Percentiles rank a stretch among this genome's conserved stretches.
Evolutionary conservation across 139 green algal species (phyloP).

Genomic region (Closterium sp.): DNA sequence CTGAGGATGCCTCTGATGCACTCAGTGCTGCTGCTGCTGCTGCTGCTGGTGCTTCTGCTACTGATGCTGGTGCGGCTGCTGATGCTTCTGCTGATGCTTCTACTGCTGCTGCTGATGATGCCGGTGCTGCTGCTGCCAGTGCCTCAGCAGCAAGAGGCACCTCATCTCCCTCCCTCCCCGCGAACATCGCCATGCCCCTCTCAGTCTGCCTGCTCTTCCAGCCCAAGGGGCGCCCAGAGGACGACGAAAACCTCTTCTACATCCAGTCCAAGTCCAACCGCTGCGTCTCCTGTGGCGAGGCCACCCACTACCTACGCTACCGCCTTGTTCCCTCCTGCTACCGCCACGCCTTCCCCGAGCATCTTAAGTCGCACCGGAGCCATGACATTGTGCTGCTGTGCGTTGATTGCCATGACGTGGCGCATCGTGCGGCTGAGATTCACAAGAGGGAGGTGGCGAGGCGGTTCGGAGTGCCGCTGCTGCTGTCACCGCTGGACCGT

Average conservation of each 20-base stretch:
- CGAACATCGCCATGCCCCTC: background rate
- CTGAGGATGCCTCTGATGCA: too few species aligned
- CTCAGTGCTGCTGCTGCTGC: background rate
- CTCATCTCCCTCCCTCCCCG: background rate
- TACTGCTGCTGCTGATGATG: background rate
- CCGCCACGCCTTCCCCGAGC: conserved; percentile 45
- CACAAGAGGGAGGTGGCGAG: conserved; percentile 28
- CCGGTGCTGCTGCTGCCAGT: background rate
- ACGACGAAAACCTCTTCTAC: conserved; percentile 46
- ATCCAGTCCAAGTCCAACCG: conserved; percentile 44
- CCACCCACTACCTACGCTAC: conserved; percentile 48
- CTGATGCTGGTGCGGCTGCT: background rate
- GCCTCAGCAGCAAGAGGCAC: background rate
- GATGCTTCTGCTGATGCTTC: background rate
- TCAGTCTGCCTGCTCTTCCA: conserved; percentile 41
- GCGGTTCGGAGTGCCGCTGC: conserved; percentile 32
- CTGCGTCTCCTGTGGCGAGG: conserved; percentile 44
- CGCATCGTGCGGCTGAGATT: conserved; percentile 34
- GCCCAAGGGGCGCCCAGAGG: conserved; percentile 32
- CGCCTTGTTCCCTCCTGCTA: conserved; percentile 51
- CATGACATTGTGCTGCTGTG: conserved; percentile 54
- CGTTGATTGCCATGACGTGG: conserved; percentile 51
- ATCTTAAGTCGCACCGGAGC: conserved; percentile 43
- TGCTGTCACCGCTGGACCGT: conserved; percentile 12
- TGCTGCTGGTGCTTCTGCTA: too few species aligned